Percentiles rank a stretch among this genome's conserved stretches.
phyloP scores from a whole-genome alignment of 2,329 filamentous ascomycete species.

The Penicillium sp. region DNA sequence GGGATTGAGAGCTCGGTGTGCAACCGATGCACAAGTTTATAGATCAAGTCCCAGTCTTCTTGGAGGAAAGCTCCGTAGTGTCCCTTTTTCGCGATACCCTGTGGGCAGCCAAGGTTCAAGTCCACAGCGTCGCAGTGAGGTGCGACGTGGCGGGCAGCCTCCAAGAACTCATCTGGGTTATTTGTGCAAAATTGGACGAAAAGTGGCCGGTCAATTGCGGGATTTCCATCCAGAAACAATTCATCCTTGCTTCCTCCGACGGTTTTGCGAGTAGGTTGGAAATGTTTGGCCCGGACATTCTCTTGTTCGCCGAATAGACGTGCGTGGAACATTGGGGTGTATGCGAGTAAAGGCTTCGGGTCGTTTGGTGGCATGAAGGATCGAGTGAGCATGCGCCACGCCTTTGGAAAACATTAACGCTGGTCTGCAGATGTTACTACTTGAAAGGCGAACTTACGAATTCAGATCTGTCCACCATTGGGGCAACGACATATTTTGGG shows the following conservation, averaged over 20 bases:
- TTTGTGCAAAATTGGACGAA: conserved; percentile 89
- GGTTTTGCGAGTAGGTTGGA: conserved; percentile 62
- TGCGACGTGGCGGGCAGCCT: conserved; percentile 72
- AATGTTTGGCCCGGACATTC: conserved; percentile 75
- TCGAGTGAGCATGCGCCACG: conserved; percentile 93
- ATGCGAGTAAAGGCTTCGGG: conserved; percentile 70
- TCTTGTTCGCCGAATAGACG: conserved; percentile 76
- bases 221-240: conserved; percentile 80
- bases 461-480: conserved; percentile 98
- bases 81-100: conserved; percentile 87
- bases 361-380: conserved; percentile 75
- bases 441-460: conserved; percentile 63
- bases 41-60: conserved; percentile 83
- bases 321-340: conserved; percentile 95
- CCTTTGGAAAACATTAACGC: conserved; percentile 52
- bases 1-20: conserved; percentile 76
- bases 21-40: conserved; percentile 76
- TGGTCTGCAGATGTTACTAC: not conserved
- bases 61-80: conserved; percentile 94
- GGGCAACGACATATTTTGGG: conserved; percentile 85
- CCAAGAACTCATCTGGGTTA: conserved; percentile 46
- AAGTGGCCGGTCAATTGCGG: conserved; percentile 76
- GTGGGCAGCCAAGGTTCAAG: conserved; percentile 91
- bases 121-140: conserved; percentile 94
- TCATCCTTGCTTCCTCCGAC: conserved; percentile 27